Base-by-base conservation (phyloP, 352 stramenopile genomes). In the Pythium insidiosum region DNA sequence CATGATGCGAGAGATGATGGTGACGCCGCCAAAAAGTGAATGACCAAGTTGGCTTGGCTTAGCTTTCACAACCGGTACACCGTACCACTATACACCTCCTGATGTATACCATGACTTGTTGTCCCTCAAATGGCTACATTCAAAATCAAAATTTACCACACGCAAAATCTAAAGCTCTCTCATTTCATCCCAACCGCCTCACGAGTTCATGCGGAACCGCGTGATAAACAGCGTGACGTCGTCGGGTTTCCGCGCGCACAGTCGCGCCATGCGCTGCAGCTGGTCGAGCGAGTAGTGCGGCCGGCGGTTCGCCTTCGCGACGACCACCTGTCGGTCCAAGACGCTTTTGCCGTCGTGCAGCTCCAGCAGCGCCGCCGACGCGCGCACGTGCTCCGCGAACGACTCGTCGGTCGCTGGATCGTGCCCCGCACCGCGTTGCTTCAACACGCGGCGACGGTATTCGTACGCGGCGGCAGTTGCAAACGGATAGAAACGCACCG, bases 141-240 rank as follows among this genome's bases (percentile, higher is more conserved):
- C n/a, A n/a, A n/a, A n/a, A n/a, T n/a, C n/a, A n/a, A n/a, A n/a
- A n/a, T n/a, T n/a, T n/a, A n/a, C n/a, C n/a, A n/a, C n/a, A n/a
- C n/a, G n/a, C n/a, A n/a, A n/a, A n/a, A n/a, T n/a, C n/a, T n/a
- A n/a, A n/a, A n/a, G n/a, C n/a, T n/a, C n/a, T n/a, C n/a, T n/a
- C n/a, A n/a, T n/a, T n/a, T n/a, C n/a, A n/a, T n/a, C n/a, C n/a
- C n/a, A n/a, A n/a, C n/a, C n/a, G n/a, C n/a, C n/a, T n/a, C n/a
- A n/a, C n/a, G n/a, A n/a, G n/a, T n/a, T n/a, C n/a, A n/a, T n/a
- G 4, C 26, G 40, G 25, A 85, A 85, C 29, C 65, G 64, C 46
- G 73, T 71, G 50, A 88, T 61, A 37, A 79, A 70, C 20, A 91
- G 59, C 29, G 76, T 84, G 44, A 91, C 82, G 51, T 89, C 79